Percentiles rank a stretch among this genome's conserved stretches.
phyloP scores from a whole-genome alignment of 2,329 filamentous ascomycete species.

The Malbranchea zuffiana region DNA sequence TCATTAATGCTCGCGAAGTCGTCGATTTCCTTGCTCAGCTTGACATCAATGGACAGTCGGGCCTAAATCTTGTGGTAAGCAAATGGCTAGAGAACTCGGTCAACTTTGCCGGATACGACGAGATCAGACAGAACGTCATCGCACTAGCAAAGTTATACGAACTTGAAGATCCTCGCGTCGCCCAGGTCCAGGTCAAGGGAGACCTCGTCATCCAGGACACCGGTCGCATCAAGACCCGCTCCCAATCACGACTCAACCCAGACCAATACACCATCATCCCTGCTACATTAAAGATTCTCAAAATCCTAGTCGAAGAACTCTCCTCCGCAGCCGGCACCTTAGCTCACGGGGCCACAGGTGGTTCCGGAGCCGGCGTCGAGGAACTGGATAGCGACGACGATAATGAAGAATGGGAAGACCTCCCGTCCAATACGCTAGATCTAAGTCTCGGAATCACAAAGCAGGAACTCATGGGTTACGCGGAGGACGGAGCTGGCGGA shows the following conservation, averaged over 20 bases:
- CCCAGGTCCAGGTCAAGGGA: constrained; percentile 75
- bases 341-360: constrained; percentile 45
- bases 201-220: constrained; percentile 73
- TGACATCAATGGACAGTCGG: constrained; percentile 61
- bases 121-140: constrained; percentile 92
- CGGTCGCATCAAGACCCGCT: constrained; percentile 85
- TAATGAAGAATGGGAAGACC: constrained; percentile 83
- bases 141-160: constrained; percentile 85
- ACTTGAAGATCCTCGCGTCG: constrained; percentile 68
- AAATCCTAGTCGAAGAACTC: constrained; percentile 88
- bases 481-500: constrained; percentile 38
- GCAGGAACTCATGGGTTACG: constrained; percentile 68
- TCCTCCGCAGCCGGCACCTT: constrained; percentile 60
- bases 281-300: constrained; percentile 87
- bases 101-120: constrained; percentile 95
- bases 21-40: constrained; percentile 83
- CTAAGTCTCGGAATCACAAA: constrained; percentile 59
- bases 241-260: constrained; percentile 76
- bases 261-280: constrained; percentile 82
- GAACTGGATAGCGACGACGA: constrained; percentile 56
- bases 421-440: constrained; percentile 62
- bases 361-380: constrained; percentile 50
- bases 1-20: constrained; percentile 77
- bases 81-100: constrained; percentile 98
- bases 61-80: constrained; percentile 76